Conservation (phyloP, 1,284 basidiomycete species). For the Papiliotrema terrestris region DNA sequence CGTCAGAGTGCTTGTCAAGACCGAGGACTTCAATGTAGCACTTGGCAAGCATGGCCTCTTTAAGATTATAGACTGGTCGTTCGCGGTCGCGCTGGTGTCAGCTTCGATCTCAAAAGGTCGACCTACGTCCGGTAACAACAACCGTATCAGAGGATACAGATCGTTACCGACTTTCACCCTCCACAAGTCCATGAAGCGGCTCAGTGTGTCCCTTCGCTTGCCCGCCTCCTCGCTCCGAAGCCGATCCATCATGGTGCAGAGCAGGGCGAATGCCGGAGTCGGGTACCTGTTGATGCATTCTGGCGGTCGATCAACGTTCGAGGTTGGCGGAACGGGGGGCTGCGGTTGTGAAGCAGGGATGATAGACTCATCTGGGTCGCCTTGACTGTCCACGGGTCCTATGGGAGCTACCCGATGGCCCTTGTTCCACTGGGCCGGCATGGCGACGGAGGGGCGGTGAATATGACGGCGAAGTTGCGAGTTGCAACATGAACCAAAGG, state of each 20-base stretch:
- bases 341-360: conserved; percentile 15
- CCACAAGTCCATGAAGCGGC: conserved; percentile 46
- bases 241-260: conserved; percentile 47
- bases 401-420: conserved; percentile 4
- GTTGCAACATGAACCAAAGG: too few species aligned
- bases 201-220: conserved; percentile 40
- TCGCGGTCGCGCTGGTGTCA: conserved; percentile 75
- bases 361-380: background rate
- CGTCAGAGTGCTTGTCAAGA: conserved; percentile 68
- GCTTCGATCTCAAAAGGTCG: background rate
- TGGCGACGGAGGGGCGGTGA: background rate
- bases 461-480: too few species aligned
- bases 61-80: conserved; percentile 81
- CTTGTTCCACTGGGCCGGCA: conserved; percentile 7
- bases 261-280: conserved; percentile 44
- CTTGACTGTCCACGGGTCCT: background rate
- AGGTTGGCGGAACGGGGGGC: conserved; percentile 19
- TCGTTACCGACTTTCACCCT: conserved; percentile 51
- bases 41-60: conserved; percentile 86
- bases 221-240: conserved; percentile 39
- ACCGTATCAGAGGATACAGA: conserved; percentile 51
- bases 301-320: conserved; percentile 41
- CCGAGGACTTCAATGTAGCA: conserved; percentile 84
- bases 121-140: conserved; percentile 52
- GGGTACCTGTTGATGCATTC: conserved; percentile 45